These are phyloP conservation scores for Ceratocystis albifundus DNA, from an alignment of 2,329 filamentous ascomycete species.

Conservation along the genomic window DNA sequence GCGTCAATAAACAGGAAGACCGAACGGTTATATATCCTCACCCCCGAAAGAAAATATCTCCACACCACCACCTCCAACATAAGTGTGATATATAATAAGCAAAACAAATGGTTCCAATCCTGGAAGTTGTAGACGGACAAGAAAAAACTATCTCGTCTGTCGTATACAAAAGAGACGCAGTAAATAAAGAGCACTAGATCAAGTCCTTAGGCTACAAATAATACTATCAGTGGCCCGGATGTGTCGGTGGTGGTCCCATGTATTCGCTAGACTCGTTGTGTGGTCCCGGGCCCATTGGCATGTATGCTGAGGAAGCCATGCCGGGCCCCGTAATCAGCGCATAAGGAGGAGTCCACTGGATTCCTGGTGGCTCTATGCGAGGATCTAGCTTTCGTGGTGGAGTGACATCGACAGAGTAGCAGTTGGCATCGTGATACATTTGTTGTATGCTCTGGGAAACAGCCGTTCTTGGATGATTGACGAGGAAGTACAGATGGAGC, in stretches of 20 bases:
- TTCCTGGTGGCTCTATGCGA: constrained; percentile 5
- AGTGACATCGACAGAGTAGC: background rate
- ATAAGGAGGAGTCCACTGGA: constrained; percentile 2
- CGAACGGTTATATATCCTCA: background rate
- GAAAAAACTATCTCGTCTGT: too few species aligned
- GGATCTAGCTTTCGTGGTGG: constrained; percentile 1
- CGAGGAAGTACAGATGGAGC: constrained; percentile 17
- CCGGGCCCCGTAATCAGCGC: background rate
- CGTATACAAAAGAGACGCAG: background rate
- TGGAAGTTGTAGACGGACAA: background rate
- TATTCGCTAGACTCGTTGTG: background rate
- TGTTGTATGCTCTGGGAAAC: constrained; percentile 13
- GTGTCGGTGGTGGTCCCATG: background rate
- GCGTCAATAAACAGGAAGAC: background rate
- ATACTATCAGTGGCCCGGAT: background rate
- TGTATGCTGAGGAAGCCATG: constrained; percentile 2
- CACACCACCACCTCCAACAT: background rate
- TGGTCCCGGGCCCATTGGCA: constrained; percentile 2
- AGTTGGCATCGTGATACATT: constrained; percentile 8
- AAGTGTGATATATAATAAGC: background rate
- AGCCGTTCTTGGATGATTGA: constrained; percentile 7
- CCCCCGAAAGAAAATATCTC: too few species aligned
- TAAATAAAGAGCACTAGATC: background rate
- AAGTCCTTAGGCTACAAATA: background rate
- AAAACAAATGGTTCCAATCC: background rate